A percentile compares a stretch with the other conserved stretches of the same genome.
phyloP scores from a whole-genome alignment of 2,329 filamentous ascomycete species.

The Nemania diffusa region DNA sequence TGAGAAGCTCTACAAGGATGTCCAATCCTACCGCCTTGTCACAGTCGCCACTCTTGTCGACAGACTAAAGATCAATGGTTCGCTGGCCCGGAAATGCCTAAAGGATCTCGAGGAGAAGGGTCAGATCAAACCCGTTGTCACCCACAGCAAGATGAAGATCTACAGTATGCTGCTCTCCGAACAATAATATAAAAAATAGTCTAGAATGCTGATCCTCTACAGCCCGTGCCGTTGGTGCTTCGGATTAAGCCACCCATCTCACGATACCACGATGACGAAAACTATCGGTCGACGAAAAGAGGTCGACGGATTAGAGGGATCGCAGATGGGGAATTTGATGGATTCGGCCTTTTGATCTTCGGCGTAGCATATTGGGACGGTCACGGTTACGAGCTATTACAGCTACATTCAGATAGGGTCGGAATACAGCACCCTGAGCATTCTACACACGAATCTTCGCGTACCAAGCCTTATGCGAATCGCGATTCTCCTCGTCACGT shows the following conservation, averaged over 20 bases:
- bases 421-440: conserved; percentile 47
- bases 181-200: not conserved
- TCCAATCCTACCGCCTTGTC: conserved; percentile 99
- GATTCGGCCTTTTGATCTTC: conserved; percentile 51
- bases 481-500: conserved; percentile 24
- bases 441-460: conserved; percentile 39
- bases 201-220: conserved; percentile 32
- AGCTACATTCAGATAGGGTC: conserved; percentile 49
- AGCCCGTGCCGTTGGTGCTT: conserved; percentile 51
- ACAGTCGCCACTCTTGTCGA: conserved; percentile 99
- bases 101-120: conserved; percentile 97
- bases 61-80: conserved; percentile 99
- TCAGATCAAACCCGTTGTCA: conserved; percentile 96
- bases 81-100: conserved; percentile 88
- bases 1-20: conserved; percentile 99
- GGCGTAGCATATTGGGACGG: conserved; percentile 51
- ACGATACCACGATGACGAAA: conserved; percentile 50
- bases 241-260: conserved; percentile 50
- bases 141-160: conserved; percentile 97
- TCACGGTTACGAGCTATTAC: conserved; percentile 48
- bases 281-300: conserved; percentile 43
- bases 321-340: conserved; percentile 46
- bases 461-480: conserved; percentile 18
- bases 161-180: conserved; percentile 73
- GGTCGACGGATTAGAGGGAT: conserved; percentile 46